A percentile compares a stretch with the other conserved stretches of the same genome.
These are phyloP conservation scores for Heterobasidion occidentale DNA, from an alignment of 1,284 basidiomycete species.

Conservation along the genomic window DNA sequence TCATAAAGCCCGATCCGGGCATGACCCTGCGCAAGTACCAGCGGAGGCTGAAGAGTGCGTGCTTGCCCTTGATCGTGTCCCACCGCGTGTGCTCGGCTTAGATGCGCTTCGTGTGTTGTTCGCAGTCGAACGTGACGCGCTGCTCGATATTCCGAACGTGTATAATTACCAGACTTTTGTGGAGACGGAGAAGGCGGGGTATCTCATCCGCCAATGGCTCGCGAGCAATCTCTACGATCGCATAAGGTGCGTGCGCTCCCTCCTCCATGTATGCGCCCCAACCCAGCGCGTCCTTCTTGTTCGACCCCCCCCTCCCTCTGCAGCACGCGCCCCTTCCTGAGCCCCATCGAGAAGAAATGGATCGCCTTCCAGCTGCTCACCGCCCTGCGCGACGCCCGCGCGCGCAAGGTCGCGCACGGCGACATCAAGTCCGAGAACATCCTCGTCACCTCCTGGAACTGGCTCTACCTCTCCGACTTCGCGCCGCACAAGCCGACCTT, in stretches of 20 bases:
- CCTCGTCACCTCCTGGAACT: slow-evolving; percentile 93
- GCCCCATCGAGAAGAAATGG: slow-evolving; percentile 94
- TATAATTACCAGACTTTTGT: slow-evolving; percentile 88
- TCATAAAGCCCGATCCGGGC: slow-evolving; percentile 69
- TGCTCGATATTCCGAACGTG: slow-evolving; percentile 82
- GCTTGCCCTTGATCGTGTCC: background rate
- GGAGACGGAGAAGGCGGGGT: slow-evolving; percentile 95
- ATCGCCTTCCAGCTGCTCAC: slow-evolving; percentile 91
- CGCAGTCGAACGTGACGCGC: slow-evolving; percentile 76
- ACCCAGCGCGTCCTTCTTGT: background rate
- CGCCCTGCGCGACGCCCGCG: slow-evolving; percentile 78
- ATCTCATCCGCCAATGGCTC: slow-evolving; percentile 92
- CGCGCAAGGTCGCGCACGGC: slow-evolving; percentile 85
- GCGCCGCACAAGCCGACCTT: slow-evolving; percentile 96
- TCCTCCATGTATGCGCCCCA: background rate
- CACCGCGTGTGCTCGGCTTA: background rate
- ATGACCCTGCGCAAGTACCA: slow-evolving; percentile 57
- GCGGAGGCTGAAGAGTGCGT: slow-evolving; percentile 55
- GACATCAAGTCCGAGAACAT: slow-evolving; percentile 99
- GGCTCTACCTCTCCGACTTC: slow-evolving; percentile 94
- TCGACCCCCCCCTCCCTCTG: too few species aligned
- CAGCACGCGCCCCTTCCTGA: slow-evolving; percentile 94
- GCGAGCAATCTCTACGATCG: slow-evolving; percentile 95
- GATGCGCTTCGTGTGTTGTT: background rate
- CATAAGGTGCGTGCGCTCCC: slow-evolving; percentile 71